These are phyloP conservation scores for Eimeria tenella DNA, from an alignment of 169 alveolate species.

Conservation along the genomic window DNA sequence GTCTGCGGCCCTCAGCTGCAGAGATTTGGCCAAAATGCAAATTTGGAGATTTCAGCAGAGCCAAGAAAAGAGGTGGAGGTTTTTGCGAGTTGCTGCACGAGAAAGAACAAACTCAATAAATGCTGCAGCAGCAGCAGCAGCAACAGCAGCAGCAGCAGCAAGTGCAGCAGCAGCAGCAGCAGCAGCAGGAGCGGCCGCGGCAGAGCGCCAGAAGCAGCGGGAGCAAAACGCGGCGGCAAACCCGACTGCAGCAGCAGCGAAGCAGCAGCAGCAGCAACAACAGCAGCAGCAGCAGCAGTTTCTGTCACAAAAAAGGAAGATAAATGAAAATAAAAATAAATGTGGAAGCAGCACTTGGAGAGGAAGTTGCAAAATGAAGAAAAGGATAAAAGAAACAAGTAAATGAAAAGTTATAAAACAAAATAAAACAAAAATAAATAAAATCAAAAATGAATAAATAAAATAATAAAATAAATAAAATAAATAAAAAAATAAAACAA, in stretches of 20 bases:
- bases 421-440: background rate
- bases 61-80: background rate
- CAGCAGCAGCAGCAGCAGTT: background rate
- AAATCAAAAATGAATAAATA: too few species aligned
- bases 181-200: background rate
- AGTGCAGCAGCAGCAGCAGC: background rate
- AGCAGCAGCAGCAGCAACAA: background rate
- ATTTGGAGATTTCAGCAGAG: background rate
- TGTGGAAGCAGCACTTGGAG: background rate
- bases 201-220: background rate
- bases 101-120: background rate
- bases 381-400: background rate
- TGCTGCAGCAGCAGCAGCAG: background rate
- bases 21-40: background rate
- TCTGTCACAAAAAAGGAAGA: background rate
- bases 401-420: too few species aligned
- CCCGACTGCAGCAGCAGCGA: background rate
- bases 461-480: background rate
- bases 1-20: constrained; percentile 10
- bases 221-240: background rate
- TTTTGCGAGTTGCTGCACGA: background rate
- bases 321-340: too few species aligned
- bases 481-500: background rate
- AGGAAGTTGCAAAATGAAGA: background rate
- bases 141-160: background rate